Evolutionary conservation across 257 asterid species (phyloP).

Genomic region (Plantago ovata): DNA sequence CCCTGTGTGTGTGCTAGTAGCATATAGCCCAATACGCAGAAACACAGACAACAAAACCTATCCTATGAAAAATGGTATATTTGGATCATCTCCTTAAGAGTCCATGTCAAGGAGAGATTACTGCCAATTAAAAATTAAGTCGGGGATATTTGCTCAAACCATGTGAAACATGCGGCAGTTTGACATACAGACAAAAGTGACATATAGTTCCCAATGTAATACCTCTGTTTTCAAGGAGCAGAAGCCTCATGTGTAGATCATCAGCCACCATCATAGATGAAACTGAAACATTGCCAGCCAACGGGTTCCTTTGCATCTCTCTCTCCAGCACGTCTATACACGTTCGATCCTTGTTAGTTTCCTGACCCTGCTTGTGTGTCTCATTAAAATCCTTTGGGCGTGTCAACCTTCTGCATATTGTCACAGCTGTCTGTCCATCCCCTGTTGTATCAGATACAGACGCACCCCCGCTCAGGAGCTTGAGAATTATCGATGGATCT

Average conservation of each 20-base stretch:
- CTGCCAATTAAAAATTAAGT: no score
- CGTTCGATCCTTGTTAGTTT: conserved; percentile 55
- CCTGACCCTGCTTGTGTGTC: conserved; percentile 54
- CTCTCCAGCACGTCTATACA: conserved; percentile 76
- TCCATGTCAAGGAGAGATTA: no score
- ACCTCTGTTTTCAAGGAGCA: conserved; percentile 87
- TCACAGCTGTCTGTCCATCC: conserved; percentile 65
- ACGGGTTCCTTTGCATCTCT: conserved; percentile 64
- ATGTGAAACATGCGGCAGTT: not conserved
- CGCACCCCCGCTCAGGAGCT: conserved; percentile 55
- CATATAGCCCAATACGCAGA: no score
- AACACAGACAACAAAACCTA: no score
- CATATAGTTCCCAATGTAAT: not conserved
- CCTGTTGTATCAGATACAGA: conserved; percentile 48
- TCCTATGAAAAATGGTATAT: no score
- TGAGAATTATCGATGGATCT: conserved; percentile 57
- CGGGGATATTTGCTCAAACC: no score
- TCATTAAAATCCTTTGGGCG: conserved; percentile 69
- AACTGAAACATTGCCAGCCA: conserved; percentile 42
- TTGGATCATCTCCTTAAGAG: no score
- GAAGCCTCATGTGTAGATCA: conserved; percentile 77
- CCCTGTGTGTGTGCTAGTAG: no score
- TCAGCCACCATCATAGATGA: conserved; percentile 61
- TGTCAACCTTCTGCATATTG: conserved; percentile 66
- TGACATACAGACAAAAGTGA: not conserved